Conservation (phyloP, 768 basidiomycete genomes). For the Gymnopilus junonius region DNA sequence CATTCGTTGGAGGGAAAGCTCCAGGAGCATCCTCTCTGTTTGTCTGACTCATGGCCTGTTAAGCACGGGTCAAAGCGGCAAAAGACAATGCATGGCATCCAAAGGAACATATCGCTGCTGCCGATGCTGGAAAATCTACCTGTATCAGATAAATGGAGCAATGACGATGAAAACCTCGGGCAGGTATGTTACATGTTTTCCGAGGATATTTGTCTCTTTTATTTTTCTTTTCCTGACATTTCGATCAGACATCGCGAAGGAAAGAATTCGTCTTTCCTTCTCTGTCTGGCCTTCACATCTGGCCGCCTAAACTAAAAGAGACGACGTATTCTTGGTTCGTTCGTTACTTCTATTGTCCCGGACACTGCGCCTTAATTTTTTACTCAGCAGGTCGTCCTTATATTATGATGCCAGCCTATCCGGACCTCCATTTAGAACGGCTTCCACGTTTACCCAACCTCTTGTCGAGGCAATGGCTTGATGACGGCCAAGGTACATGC, state of each 20-base stretch:
- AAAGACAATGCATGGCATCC: slow-evolving; percentile 8
- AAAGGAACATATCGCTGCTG: not conserved
- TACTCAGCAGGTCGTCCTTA: slow-evolving; percentile 11
- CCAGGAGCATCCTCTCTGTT: not conserved
- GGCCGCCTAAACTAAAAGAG: slow-evolving; percentile 1
- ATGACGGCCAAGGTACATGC: not conserved
- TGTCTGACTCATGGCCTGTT: slow-evolving; percentile 6
- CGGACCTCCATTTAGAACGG: slow-evolving; percentile 14
- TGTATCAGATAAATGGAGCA: slow-evolving; percentile 14
- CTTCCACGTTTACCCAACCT: slow-evolving; percentile 4
- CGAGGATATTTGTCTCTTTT: not conserved
- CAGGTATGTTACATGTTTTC: slow-evolving; percentile 3
- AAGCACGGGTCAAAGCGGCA: slow-evolving; percentile 1
- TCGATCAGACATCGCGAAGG: not conserved
- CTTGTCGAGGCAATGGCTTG: not conserved
- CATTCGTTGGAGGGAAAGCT: not conserved
- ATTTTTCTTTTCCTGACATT: not conserved
- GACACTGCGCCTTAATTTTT: slow-evolving; percentile 1
- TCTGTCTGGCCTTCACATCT: not conserved
- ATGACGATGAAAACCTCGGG: not conserved
- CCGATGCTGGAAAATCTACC: slow-evolving; percentile 2
- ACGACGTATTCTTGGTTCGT: not conserved
- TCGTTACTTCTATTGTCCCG: not conserved
- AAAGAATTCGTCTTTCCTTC: not conserved
- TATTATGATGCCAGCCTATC: slow-evolving; percentile 3